Base-by-base conservation (phyloP, 1,284 basidiomycete species). In the Leccinum pachyderme region DNA sequence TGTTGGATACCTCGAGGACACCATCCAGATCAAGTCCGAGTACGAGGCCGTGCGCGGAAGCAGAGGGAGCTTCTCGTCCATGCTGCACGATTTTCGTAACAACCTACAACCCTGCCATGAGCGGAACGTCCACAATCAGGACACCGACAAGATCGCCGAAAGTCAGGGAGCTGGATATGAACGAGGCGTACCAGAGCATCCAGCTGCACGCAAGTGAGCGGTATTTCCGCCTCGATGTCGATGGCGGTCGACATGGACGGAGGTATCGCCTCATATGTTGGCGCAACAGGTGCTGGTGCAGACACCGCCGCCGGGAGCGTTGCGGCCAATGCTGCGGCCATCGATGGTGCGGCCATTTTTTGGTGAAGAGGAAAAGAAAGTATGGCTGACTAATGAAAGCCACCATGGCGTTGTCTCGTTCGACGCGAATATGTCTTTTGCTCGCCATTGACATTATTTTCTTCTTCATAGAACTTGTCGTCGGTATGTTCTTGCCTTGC, bases 81-180 rank as follows among this genome's bases (percentile, higher is more conserved):
- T 93, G 88, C 77, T 97, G 96, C 67, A 95, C 80, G 59, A 98
- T 95, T 79, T 97, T 97, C 59, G 92, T 84, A 54, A 95, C 86
- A 51, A 93, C 93, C 93, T 96, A 52, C 37, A 8, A 62, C 47
- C 51, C 31, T 39, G 24, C 48, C 55, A 51, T 68, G 55, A 68
- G 59, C 39, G 31, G 47, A 50, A 45, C 46, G 45, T 44, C 47
- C 49, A 39, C 11, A 13, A 22, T 9, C 45, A 35, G 27, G 18
- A 24, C 11, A 32, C 43, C 44, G 49, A 15, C 37, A 41, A 37
- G 55, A 27, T 54, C 57, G 47, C 52, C 27, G 45, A 27, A 7
- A 29, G 27, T 8, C 45, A 49, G 57, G 31, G 52, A 24, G 45
- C 33, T 45, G 47, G 55, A 60, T 28, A 56, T 56, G 46, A 58